Conservation (phyloP, 495 filamentous ascomycete species). For the Trichoderma gamsii region DNA sequence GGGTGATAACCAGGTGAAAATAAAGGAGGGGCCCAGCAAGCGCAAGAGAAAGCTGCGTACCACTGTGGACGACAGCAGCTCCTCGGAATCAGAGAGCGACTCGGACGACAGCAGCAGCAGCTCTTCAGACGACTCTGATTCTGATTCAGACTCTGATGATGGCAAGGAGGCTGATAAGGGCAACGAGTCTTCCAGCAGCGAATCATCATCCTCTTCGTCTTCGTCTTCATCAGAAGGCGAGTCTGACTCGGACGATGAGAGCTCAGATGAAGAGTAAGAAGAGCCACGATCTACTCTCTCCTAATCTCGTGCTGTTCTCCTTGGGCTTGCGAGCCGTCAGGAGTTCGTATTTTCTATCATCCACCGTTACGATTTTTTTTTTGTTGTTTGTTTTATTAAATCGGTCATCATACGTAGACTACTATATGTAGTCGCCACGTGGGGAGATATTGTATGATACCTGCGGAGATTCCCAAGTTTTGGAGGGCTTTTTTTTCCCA, state of each 20-base stretch:
- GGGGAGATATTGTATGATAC: neutral
- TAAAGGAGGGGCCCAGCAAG: neutral
- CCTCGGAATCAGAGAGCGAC: slow-evolving; percentile 19
- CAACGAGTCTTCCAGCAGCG: slow-evolving; percentile 14
- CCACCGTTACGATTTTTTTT: neutral
- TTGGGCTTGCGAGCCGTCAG: neutral
- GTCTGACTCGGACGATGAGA: slow-evolving; percentile 16
- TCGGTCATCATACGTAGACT: neutral
- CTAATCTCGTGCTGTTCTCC: neutral
- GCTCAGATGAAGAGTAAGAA: slow-evolving; percentile 13
- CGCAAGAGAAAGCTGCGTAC: slow-evolving; percentile 23
- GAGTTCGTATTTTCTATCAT: neutral
- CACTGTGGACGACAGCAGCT: slow-evolving; percentile 29
- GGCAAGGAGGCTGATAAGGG: slow-evolving; percentile 20
- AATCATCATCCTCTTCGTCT: slow-evolving; percentile 9
- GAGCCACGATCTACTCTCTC: neutral
- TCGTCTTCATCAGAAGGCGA: slow-evolving; percentile 5
- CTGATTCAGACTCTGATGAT: slow-evolving; percentile 10
- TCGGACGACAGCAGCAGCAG: slow-evolving; percentile 16
- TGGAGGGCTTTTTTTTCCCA: neutral
- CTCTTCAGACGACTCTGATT: neutral
- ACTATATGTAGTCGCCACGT: neutral
- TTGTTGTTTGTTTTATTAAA: neutral
- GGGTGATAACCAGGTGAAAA: slow-evolving; percentile 5
- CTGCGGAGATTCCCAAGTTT: neutral